phyloP scores from a whole-genome alignment of 2,329 filamentous ascomycete genomes.

The Aspergillus niger region DNA sequence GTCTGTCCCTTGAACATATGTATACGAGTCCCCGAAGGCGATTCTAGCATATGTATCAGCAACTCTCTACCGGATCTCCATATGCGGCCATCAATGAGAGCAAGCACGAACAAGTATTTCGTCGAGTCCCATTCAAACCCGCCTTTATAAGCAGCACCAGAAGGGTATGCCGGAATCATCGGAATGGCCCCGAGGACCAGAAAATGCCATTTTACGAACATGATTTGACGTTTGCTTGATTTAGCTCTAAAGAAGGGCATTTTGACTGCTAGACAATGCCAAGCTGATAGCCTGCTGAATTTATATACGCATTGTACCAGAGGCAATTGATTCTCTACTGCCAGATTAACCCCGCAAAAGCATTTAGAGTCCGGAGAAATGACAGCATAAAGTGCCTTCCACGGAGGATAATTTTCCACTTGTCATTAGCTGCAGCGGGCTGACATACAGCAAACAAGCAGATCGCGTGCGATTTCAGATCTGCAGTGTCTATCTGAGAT shows the following conservation, averaged over 20 bases:
- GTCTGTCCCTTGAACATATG: conserved; percentile 56
- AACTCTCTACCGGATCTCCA: not conserved
- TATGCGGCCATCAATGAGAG: not conserved
- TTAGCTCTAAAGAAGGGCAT: not conserved
- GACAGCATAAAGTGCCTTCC: not conserved
- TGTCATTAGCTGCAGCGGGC: not conserved
- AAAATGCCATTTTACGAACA: conserved; percentile 1
- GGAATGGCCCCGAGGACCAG: conserved; percentile 11
- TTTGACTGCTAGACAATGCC: not conserved
- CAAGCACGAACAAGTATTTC: conserved; percentile 20
- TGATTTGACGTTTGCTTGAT: not conserved
- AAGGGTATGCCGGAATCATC: conserved; percentile 6
- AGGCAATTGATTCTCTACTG: not conserved
- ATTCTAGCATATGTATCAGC: conserved; percentile 20
- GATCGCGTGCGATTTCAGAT: not conserved
- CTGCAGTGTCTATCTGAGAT: not conserved
- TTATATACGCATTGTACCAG: conserved; percentile 7
- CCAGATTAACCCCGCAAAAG: conserved; percentile 6
- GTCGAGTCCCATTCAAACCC: conserved; percentile 20
- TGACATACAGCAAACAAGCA: not conserved
- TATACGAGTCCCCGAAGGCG: conserved; percentile 38
- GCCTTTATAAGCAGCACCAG: not conserved
- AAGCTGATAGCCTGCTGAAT: not conserved
- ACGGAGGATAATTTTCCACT: conserved; percentile 24
- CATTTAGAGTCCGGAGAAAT: conserved; percentile 17